Evolutionary conservation across 139 green algal species (phyloP).

Genomic region (Trebouxia sp.): DNA sequence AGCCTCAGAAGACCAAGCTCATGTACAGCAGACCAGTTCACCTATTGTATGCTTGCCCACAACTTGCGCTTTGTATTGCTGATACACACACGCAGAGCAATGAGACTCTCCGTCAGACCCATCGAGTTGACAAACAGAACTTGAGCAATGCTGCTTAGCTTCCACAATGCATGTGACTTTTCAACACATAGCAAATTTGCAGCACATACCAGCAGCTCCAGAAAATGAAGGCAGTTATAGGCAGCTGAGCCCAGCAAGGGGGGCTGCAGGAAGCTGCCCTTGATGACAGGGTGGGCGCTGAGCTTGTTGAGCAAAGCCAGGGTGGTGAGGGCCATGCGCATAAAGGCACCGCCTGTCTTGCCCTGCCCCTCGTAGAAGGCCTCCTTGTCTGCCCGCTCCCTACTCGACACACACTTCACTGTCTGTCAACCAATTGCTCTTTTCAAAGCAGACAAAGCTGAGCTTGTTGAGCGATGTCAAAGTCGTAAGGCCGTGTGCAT

Average conservation of each 20-base stretch:
- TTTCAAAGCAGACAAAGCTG: too few species aligned
- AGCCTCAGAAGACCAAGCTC: too few species aligned
- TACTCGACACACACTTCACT: not conserved
- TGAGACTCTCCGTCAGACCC: too few species aligned
- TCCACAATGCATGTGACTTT: too few species aligned
- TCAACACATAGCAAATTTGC: not conserved
- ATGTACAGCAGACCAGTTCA: too few species aligned
- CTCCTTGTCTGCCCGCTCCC: conserved; percentile 66
- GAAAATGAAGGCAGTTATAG: conserved; percentile 62
- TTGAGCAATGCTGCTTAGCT: too few species aligned
- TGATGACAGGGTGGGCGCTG: conserved; percentile 30
- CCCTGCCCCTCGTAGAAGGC: conserved; percentile 48
- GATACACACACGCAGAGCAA: too few species aligned
- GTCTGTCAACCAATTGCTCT: too few species aligned
- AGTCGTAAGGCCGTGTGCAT: conserved; percentile 62
- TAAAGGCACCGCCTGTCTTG: conserved; percentile 59
- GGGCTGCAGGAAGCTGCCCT: conserved; percentile 52
- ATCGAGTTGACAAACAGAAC: too few species aligned
- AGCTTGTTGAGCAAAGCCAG: conserved; percentile 73
- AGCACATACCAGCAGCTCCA: conserved; percentile 63
- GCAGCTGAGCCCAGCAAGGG: conserved; percentile 53
- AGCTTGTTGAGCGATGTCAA: conserved; percentile 73
- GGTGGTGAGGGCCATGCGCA: conserved; percentile 60
- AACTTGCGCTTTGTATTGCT: too few species aligned
- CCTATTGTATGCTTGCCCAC: not conserved